Evolutionary conservation across 805 yeast genomes (phyloP), one percentile per base, ranked within the genome.

Genomic region (Saccharomycopsis malanga): DNA sequence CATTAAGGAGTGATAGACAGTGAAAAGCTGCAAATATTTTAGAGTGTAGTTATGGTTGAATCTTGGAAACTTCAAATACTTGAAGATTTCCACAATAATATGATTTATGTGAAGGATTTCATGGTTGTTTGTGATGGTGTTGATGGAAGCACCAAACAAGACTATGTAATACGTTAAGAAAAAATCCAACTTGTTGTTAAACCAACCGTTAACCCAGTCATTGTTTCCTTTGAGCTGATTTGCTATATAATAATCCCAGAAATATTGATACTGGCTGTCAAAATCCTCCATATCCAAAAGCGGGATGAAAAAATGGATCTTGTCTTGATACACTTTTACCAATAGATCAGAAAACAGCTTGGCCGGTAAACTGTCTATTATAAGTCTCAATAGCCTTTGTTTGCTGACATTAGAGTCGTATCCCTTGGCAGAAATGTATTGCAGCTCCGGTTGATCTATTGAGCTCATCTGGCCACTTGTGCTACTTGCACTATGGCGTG

Each of bases 1-100:
- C 24, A 74, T 67, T 9, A 75, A 73, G 25, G 74, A 75, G 56
- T 69, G 79, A 44, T 69, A 68, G 42, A 71, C 65, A 15, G 74
- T 79, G 56, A 67, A 75, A 32, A 73, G 76, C 42, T 68, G 67
- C 34, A 71, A 62, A 36, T 69, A 63, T 58, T 64, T 71, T 48
- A 69, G 59, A 1, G 58, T 64, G 54, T 49, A 63, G 14, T 71
- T 74, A 69, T 71, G 2, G 74, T 82, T 61, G 68, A 76, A 55
- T 68, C 73, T 57, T 67, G 68, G 50, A 76, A 46, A 42, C 10
- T 27, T 42, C n/a, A 46, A 22, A 24, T 35, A 37, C 2, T 34
- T 12, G 22, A 46, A 46, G 7, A 42, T 42, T 25, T 20, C 4
- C 15, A 17, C 18, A 32, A 46, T 35, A 15, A 46, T 34, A 9